phyloP scores from a whole-genome alignment of 164 flowering plant species.

The Vitis rotundifolia region DNA sequence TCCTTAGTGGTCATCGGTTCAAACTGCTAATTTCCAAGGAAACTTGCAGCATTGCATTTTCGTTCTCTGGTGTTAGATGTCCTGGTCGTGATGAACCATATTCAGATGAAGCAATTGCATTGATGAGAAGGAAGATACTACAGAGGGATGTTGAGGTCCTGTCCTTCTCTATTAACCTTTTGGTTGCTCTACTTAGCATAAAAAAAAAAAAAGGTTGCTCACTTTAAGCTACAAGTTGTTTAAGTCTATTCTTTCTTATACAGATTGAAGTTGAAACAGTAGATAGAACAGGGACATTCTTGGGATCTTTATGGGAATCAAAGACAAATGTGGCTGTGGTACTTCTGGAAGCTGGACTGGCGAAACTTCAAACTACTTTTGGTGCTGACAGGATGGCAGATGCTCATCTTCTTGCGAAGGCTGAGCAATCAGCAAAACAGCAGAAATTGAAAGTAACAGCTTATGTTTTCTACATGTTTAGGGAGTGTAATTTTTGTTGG shows the following conservation, averaged over 20 bases:
- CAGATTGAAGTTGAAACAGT: conserved; percentile 97
- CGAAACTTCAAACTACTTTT: conserved; percentile 77
- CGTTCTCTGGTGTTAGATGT: conserved; percentile 96
- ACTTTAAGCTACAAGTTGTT: neutral
- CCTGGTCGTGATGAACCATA: conserved; percentile 92
- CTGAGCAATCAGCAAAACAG: conserved; percentile 81
- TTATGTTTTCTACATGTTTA: too few relatives aligned
- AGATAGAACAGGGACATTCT: conserved; percentile 94
- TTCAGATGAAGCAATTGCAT: conserved; percentile 92
- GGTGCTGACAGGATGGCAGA: conserved; percentile 84
- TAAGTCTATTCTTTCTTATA: neutral
- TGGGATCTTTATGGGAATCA: conserved; percentile 95
- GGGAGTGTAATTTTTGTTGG: conserved; percentile 7
- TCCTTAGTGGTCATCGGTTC: conserved; percentile 96
- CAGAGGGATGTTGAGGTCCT: conserved; percentile 98
- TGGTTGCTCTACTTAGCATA: neutral
- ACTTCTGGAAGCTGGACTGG: conserved; percentile 91
- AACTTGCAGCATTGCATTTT: conserved; percentile 94
- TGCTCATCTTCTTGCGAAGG: conserved; percentile 72
- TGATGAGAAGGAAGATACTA: conserved; percentile 94
- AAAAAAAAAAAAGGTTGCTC: neutral
- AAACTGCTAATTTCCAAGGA: conserved; percentile 88
- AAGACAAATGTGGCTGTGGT: conserved; percentile 65
- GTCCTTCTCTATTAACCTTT: neutral
- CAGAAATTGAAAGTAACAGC: conserved; percentile 68